Conservation (phyloP, 257 asterid genomes). For the Nyctanthes arbortristis region DNA sequence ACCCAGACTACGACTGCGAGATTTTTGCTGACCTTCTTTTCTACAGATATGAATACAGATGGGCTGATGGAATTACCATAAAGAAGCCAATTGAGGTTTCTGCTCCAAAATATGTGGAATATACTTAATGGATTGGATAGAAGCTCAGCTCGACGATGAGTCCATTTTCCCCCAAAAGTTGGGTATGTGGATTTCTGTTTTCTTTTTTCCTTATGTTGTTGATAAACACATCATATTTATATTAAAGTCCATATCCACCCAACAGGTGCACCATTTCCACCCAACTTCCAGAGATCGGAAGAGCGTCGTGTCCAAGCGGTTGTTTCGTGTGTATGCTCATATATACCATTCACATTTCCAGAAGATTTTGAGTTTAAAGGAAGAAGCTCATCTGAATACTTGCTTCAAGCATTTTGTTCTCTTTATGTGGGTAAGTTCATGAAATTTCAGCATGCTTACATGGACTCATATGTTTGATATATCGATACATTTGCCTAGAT, state of each 20-base stretch:
- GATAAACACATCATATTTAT: background rate
- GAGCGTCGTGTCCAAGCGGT: slow-evolving; percentile 42
- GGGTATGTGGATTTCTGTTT: slow-evolving; percentile 29
- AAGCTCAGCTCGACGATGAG: slow-evolving; percentile 42
- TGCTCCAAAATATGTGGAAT: slow-evolving; percentile 59
- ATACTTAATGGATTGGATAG: slow-evolving; percentile 54
- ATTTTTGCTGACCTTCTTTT: background rate
- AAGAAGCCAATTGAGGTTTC: slow-evolving; percentile 56
- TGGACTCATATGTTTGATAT: background rate
- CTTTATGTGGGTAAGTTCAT: slow-evolving; percentile 39
- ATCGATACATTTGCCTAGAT: background rate
- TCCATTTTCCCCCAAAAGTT: slow-evolving; percentile 46
- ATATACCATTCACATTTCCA: slow-evolving; percentile 54
- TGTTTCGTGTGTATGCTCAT: slow-evolving; percentile 56
- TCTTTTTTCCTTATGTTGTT: background rate
- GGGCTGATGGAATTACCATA: slow-evolving; percentile 59
- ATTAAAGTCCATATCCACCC: too few species aligned
- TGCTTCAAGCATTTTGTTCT: slow-evolving; percentile 61
- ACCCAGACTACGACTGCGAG: background rate
- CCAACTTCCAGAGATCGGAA: slow-evolving; percentile 41
- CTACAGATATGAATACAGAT: slow-evolving; percentile 53
- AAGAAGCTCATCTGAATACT: slow-evolving; percentile 55
- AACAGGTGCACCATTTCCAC: slow-evolving; percentile 48
- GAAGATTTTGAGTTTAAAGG: slow-evolving; percentile 43
- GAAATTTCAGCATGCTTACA: background rate